Base-by-base conservation (phyloP, 495 filamentous ascomycete genomes). In the Beverwykella pulmonaria region DNA sequence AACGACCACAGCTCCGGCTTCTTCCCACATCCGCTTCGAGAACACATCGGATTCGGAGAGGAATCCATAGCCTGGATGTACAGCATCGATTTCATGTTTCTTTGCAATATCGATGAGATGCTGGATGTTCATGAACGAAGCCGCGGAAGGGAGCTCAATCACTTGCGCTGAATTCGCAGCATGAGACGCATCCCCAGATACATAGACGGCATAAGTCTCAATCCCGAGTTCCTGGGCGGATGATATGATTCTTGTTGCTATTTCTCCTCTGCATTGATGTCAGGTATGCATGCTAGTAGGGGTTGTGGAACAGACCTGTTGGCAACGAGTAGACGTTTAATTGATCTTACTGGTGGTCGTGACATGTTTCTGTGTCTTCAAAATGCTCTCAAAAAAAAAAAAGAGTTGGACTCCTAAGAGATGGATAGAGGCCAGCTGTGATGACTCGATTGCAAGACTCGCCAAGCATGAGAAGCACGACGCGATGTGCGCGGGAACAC, bases 1-100 rank as follows among this genome's bases (percentile, higher is more conserved):
- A 25, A 88, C 79, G 3, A 87, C 82, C 1, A 78, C 63, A 17
- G 79, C 71, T 1, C 79, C 75, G 15, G 77, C 80, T 66, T 84
- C 80, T 10, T 82, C 73, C 75, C 77, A 82, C 80, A 85, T 82
- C 20, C 79, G 77, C 17, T 63, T 63, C 0, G 83, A 76, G 61
- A 88, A 85, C 1, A 83, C 82, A 15, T 81, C 73, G 56, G 79
- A 85, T 69, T 88, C 86, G 26, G 83, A 84, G 2, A 88, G 76
- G 59, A 87, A 88, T 10, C 86, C 86, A 75, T 88, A 88, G 0
- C 86, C 86, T 0, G 86, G 85, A 69, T 87, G 84, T 4, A 87
- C 76, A 14, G 83, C 75, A 61, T 87, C 82, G n/a, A 86, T 82
- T 0, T 66, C 68, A 68, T 86, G 72, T 48, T 82, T 75, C 60